Evolutionary conservation across 2,329 filamentous ascomycete genomes (phyloP), one percentile per base, ranked within the genome.

Genomic region (Alternaria gaisen): DNA sequence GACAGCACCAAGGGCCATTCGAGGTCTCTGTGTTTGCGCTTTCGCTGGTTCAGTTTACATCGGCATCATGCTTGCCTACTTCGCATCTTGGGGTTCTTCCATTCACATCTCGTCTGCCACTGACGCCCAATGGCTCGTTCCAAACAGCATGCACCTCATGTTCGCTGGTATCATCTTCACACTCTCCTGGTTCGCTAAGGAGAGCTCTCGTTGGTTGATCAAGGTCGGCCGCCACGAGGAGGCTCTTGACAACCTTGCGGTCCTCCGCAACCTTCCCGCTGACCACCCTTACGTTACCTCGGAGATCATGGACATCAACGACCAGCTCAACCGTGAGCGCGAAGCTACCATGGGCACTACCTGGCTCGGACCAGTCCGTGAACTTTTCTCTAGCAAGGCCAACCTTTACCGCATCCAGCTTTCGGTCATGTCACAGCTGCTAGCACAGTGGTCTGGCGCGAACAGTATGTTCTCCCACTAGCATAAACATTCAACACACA

Each of bases 51-150:
- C 90, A 51, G 91, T 94, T 22, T 94, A 94, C 72, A 78, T 91
- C 54, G 91, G 91, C 24, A 92, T 93, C 63, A 90, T 94, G 69
- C 83, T 94, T 55, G 90, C 90, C 9, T 94, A 93, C 80, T 94
- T 93, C 70, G 87, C 90, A 60, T 91, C 77, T 5, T 85, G 80
- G 79, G 83, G 84, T 14, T 83, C 81, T n/a, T 80, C 83, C 26
- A 74, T 86, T 24, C 81, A 87, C 69, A 83, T 85, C 65, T 81
- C 82, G 18, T 73, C 80, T 43, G 74, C 77, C 58, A 80, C 81
- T n/a, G 71, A 74, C 20, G 67, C 71, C 7, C 74, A 79, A 56
- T 83, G 85, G 86, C 83, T 90, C 43, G 85, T 92, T 0, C 91
- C 91, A 0, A 92, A 90, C 42, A 88, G 87, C 67, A 82, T 94